These are phyloP conservation scores for Grosmannia clavigera DNA, from an alignment of 2,329 filamentous ascomycete genomes.

Conservation along the genomic window DNA sequence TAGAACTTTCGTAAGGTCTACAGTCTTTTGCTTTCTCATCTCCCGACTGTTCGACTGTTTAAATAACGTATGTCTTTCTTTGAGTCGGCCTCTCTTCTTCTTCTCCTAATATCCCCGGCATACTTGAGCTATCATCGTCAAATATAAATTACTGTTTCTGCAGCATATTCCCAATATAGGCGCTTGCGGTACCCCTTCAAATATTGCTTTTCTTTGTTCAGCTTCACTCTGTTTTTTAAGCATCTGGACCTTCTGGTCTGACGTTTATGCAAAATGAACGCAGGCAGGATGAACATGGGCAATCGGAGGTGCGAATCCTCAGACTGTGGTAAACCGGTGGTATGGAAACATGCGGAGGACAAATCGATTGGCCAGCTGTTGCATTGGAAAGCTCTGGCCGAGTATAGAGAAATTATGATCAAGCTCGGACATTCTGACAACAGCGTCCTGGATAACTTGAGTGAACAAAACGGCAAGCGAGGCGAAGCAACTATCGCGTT, in stretches of 20 bases:
- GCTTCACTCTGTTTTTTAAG: background rate
- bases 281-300: background rate
- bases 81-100: background rate
- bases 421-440: background rate
- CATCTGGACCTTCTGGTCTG: background rate
- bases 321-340: background rate
- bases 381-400: background rate
- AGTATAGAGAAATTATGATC: background rate
- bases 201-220: background rate
- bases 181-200: background rate
- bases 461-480: background rate
- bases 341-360: background rate
- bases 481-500: background rate
- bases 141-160: background rate
- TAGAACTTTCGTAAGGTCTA: background rate
- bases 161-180: background rate
- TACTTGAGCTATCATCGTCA: background rate
- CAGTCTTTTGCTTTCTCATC: background rate
- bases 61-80: background rate
- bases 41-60: background rate
- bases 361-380: background rate
- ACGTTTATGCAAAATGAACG: background rate
- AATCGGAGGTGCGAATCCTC: background rate
- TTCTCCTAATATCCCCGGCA: background rate
- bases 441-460: background rate